Evolutionary conservation across 805 yeast species (phyloP).

Genomic region (Pichia nanzhaoensis): DNA sequence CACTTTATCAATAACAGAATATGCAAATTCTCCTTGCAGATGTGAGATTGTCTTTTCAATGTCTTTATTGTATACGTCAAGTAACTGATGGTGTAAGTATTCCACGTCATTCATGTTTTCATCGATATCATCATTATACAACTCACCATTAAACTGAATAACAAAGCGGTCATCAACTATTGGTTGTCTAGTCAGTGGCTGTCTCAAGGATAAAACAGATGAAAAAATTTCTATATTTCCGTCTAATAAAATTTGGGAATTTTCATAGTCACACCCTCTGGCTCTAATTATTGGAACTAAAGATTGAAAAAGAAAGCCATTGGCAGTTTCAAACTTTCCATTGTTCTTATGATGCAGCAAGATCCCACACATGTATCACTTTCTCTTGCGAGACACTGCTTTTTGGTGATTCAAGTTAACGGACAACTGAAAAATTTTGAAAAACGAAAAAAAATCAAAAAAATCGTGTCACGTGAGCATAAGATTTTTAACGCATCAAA

Average conservation of each 20-base stretch:
- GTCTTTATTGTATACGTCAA: conserved; percentile 29
- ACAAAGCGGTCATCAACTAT: conserved; percentile 32
- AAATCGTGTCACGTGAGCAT: too few species aligned
- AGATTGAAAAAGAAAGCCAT: conserved; percentile 24
- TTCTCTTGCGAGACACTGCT: too few species aligned
- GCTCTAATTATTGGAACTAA: conserved; percentile 41
- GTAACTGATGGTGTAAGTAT: conserved; percentile 34
- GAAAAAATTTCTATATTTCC: conserved; percentile 41
- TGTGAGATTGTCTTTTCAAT: conserved; percentile 35
- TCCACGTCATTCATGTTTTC: conserved; percentile 53
- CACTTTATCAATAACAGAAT: conserved; percentile 40
- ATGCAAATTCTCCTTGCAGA: conserved; percentile 83
- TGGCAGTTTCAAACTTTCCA: conserved; percentile 9
- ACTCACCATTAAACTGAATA: conserved; percentile 87
- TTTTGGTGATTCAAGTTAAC: too few species aligned
- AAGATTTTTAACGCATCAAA: too few species aligned
- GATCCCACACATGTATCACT: conserved; percentile 49
- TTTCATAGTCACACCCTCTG: conserved; percentile 60
- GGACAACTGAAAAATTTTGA: too few species aligned
- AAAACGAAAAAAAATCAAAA: too few species aligned
- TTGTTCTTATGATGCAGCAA: conserved; percentile 30
- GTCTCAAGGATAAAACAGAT: conserved; percentile 73
- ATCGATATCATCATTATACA: conserved; percentile 55
- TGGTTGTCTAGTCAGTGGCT: conserved; percentile 79
- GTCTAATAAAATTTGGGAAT: conserved; percentile 20